Conservation (phyloP, 495 filamentous ascomycete species). For the Penicillium waksmanii region DNA sequence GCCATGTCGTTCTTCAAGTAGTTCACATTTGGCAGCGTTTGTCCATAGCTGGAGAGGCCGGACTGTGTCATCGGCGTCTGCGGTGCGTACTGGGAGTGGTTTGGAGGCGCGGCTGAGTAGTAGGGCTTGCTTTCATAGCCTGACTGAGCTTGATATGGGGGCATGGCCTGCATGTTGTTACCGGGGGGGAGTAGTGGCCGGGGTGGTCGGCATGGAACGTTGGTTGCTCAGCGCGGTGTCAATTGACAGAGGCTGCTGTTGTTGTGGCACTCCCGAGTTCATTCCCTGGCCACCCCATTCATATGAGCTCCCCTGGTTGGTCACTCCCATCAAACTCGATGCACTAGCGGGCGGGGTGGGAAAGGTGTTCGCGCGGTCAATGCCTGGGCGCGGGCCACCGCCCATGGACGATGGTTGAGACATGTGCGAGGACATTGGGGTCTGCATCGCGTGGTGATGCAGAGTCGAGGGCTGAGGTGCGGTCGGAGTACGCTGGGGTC, state of each 20-base stretch:
- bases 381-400: constrained; percentile 69
- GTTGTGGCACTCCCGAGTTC: constrained; percentile 61
- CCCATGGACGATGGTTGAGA: constrained; percentile 74
- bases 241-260: constrained; percentile 78
- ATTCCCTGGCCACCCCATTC: constrained; percentile 75
- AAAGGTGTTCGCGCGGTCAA: constrained; percentile 87
- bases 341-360: constrained; percentile 93
- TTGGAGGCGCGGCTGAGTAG: constrained; percentile 74
- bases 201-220: constrained; percentile 91
- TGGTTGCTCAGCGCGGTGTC: constrained; percentile 80
- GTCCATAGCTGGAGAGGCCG: constrained; percentile 71
- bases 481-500: constrained; percentile 46
- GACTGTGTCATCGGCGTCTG: constrained; percentile 64
- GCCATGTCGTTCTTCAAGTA: constrained; percentile 94
- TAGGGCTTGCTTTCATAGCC: constrained; percentile 78
- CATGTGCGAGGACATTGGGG: constrained; percentile 63
- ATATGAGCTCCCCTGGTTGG: constrained; percentile 70
- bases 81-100: constrained; percentile 70
- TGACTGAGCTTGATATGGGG: constrained; percentile 70
- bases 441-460: constrained; percentile 73
- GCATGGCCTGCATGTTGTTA: constrained; percentile 73
- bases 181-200: constrained; percentile 94
- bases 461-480: constrained; percentile 73
- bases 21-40: constrained; percentile 54
- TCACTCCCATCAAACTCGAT: constrained; percentile 84